Evolutionary conservation across 2,329 filamentous ascomycete species (phyloP), one percentile per base, ranked within the genome.

Genomic region (Aspergillus sp.): DNA sequence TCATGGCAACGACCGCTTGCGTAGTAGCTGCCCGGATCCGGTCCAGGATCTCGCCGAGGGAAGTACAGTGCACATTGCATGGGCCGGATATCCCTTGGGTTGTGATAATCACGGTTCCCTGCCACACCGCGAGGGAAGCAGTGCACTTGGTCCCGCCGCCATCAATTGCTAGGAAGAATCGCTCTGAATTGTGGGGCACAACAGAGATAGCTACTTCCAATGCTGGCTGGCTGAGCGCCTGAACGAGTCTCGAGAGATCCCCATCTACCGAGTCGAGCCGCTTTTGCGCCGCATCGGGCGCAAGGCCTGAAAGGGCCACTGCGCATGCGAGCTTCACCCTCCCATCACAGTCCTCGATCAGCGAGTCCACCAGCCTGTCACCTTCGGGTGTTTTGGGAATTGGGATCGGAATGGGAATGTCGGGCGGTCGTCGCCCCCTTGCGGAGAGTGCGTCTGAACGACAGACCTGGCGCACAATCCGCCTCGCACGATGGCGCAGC

Each of bases 141-240:
- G 76, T 78, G 62, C 79, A 80, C 60, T 79, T 80, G 4, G 72
- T 79, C 1, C 78, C 79, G 17, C 79, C 79, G 0, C 77, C 79
- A 67, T 81, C 79, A 19, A 81, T 72, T 45, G 78, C 80, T 3
- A 81, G 68, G 5, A 75, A 70, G 46, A 67, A 63, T 1, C 30
- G 47, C n/a, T 54, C 31, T 5, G 11, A 30, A 23, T 46, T 54
- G 6, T 17, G 41, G 30, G 30, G 30, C 30, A 34, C 30, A 3
- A 11, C 30, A 11, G 30, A 34, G 30, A 34, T 7, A 3, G 30
- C 2, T 34, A 34, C 30, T 7, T 34, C 7, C 30, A 11, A 34
- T 34, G 9, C 30, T 34, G 30, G 30, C 30, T 34, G 30, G 30
- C 30, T 34, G 30, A 3, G 2, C 30, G 7, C 30, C 30, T 11